These are phyloP conservation scores for Sonneratia alba DNA, from an alignment of 345 rosid genomes.

Conservation along the genomic window DNA sequence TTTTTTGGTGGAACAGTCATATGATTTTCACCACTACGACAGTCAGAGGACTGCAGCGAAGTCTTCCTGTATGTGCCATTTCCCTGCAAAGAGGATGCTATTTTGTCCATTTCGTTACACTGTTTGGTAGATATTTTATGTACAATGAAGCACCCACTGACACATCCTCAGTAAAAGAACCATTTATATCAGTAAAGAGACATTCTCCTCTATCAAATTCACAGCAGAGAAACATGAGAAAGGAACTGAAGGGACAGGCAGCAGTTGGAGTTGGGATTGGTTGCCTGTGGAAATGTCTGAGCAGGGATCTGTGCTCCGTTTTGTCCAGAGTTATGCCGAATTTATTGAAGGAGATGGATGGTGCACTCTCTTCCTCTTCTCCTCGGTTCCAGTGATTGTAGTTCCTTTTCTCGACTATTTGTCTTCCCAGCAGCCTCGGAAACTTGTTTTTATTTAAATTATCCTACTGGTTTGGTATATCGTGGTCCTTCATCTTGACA, in stretches of 20 bases:
- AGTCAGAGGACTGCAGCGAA: background rate
- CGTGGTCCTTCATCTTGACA: background rate
- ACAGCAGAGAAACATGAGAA: too few species aligned
- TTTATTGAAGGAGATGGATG: slow-evolving; percentile 32
- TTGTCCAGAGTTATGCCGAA: slow-evolving; percentile 18
- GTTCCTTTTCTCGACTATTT: background rate
- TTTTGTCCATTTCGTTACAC: too few species aligned
- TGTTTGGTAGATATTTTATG: background rate
- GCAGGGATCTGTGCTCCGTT: slow-evolving; percentile 19
- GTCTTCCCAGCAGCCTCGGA: background rate
- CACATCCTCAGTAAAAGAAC: too few species aligned
- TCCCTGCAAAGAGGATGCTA: too few species aligned
- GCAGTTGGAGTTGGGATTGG: slow-evolving; percentile 16
- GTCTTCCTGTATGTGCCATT: background rate
- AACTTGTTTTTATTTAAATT: background rate
- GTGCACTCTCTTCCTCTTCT: slow-evolving; percentile 23
- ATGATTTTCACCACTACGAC: too few species aligned
- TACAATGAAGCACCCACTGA: too few species aligned
- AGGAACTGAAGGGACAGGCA: slow-evolving; percentile 4
- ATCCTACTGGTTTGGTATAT: background rate
- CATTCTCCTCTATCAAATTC: too few species aligned
- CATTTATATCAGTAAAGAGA: too few species aligned
- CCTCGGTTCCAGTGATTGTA: slow-evolving; percentile 22
- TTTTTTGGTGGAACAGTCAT: too few species aligned
- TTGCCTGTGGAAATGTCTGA: slow-evolving; percentile 25